Conservation (phyloP, 352 stramenopile species). For the Phytophthora parvispora region DNA sequence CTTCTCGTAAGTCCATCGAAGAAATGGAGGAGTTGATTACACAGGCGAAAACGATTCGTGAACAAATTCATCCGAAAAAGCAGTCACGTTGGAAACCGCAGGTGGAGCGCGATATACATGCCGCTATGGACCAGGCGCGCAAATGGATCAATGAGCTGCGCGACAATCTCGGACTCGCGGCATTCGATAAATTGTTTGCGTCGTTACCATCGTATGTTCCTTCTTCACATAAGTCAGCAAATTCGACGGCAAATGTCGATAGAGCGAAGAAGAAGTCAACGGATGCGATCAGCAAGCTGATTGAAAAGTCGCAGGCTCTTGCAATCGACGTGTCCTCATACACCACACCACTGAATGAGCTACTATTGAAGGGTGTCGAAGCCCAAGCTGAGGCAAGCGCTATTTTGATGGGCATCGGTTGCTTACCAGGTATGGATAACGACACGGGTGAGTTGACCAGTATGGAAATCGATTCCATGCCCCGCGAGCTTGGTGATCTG, state of each 20-base stretch:
- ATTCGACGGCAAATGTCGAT: constrained; percentile 22
- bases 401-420: constrained; percentile 71
- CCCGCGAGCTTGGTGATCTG: constrained; percentile 52
- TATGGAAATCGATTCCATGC: constrained; percentile 33
- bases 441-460: constrained; percentile 6
- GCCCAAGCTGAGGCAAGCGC: constrained; percentile 58
- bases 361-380: constrained; percentile 58
- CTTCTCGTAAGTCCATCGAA: constrained; percentile 67
- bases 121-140: constrained; percentile 68
- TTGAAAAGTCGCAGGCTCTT: constrained; percentile 73
- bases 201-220: constrained; percentile 38
- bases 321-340: constrained; percentile 77
- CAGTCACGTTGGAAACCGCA: constrained; percentile 88
- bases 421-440: constrained; percentile 21
- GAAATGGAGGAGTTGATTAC: constrained; percentile 69
- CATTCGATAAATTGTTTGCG: constrained; percentile 76
- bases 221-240: constrained; percentile 32
- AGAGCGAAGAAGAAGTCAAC: constrained; percentile 75
- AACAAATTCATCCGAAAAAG: constrained; percentile 78
- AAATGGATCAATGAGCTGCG: constrained; percentile 85
- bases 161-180: constrained; percentile 63
- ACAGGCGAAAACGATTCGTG: constrained; percentile 79
- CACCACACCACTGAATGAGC: constrained; percentile 62
- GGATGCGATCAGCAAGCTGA: constrained; percentile 68
- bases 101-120: constrained; percentile 83